Evolutionary conservation across 257 asterid genomes (phyloP), one percentile per base, ranked within the genome.

Genomic region (Striga asiatica): DNA sequence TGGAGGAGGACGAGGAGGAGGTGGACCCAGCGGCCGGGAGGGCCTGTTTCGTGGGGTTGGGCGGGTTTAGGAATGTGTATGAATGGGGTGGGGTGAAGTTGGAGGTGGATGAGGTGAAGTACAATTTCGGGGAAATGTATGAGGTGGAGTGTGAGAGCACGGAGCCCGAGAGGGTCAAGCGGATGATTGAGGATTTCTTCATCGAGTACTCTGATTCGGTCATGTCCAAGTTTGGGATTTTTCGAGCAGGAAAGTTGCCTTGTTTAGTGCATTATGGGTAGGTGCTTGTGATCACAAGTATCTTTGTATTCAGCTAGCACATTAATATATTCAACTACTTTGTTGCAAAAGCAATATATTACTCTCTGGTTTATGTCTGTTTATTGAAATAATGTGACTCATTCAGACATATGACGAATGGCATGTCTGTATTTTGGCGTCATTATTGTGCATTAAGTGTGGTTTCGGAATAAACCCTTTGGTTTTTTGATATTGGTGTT

Each of bases 1-100:
- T 78, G 6, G 96, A 79, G 71, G 98, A 87, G 60, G 94, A 87
- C 50, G 98, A 88, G 72, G 94, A 92, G 68, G 95, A 84, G 71
- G 13, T 88, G 52, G 95, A 84, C 46, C 75, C 77, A 9, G 56
- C 61, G 0, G 31, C 74, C 5, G 95, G 94, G 3, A 81, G 57
- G 45, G 78, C 72, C 34, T 87, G 95, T 8, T 82, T 82, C 57
- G 78, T 74, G 70, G 88, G 85, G 18, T 74, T 87, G 76, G 98
- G 97, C n/a, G 94, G 82, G 32, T 91, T 87, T 62, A 69, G 68
- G 71, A 87, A 68, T 70, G 97, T 84, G 75, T 82, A 55, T 14
- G 81, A 82, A 68, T 91, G 97, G 98, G 77, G 71, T 56, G 97
- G 84, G 24, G 61, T 87, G 76, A 74, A 68, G 48, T 58, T 91